Percentiles rank a stretch among this genome's conserved stretches.
Evolutionary conservation across 2,329 filamentous ascomycete species (phyloP).

Genomic region (Hypoxylon sp.): DNA sequence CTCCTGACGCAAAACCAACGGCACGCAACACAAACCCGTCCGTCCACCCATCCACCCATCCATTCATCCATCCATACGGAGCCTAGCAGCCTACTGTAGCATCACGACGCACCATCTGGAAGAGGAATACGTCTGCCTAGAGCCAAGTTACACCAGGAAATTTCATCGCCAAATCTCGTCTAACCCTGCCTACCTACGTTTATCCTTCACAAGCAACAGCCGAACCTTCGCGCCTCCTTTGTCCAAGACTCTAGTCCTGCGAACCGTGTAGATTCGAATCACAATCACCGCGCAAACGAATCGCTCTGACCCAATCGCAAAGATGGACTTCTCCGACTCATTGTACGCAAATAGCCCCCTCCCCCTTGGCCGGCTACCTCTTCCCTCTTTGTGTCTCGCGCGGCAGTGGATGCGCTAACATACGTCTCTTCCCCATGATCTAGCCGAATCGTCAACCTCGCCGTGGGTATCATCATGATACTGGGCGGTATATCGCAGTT

Average conservation of each 20-base stretch:
- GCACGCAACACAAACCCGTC: constrained; percentile 17
- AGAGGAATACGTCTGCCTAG: constrained; percentile 32
- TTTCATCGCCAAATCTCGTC: constrained; percentile 8
- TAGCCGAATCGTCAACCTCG: constrained; percentile 96
- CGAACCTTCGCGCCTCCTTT: constrained; percentile 16
- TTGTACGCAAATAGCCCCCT: constrained; percentile 71
- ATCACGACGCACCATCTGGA: not conserved
- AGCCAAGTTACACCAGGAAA: constrained; percentile 9
- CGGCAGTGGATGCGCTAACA: constrained; percentile 34
- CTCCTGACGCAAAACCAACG: constrained; percentile 31
- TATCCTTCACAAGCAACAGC: not conserved
- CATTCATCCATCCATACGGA: constrained; percentile 24
- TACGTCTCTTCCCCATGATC: constrained; percentile 29
- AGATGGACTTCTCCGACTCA: constrained; percentile 92
- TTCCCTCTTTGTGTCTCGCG: constrained; percentile 60
- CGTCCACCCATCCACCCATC: too few species aligned
- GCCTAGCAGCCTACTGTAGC: too few species aligned
- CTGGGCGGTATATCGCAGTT: constrained; percentile 84
- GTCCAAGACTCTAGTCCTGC: not conserved
- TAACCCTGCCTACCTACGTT: not conserved
- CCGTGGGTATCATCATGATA: constrained; percentile 86
- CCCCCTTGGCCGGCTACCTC: constrained; percentile 5
- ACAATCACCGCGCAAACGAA: constrained; percentile 10
- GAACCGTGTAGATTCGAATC: constrained; percentile 4
- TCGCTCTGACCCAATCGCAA: constrained; percentile 29